Conservation (phyloP, 305 asterid species). For the Ajuga reptans region DNA sequence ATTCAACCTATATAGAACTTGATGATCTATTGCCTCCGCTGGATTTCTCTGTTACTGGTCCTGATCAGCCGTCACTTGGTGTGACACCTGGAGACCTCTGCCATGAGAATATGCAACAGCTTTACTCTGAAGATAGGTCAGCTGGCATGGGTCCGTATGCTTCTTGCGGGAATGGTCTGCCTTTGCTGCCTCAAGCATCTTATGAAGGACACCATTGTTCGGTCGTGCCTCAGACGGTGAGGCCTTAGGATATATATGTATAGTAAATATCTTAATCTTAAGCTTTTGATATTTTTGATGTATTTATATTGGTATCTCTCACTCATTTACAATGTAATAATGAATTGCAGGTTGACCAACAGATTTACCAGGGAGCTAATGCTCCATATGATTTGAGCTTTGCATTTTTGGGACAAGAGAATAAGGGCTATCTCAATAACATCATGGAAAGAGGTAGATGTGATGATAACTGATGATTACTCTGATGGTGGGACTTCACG, state of each 20-base stretch:
- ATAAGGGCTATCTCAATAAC: constrained; percentile 15
- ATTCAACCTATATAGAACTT: constrained; percentile 40
- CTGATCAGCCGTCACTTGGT: constrained; percentile 16
- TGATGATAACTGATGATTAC: constrained; percentile 39
- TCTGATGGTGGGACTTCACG: constrained; percentile 26
- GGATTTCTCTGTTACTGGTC: constrained; percentile 21
- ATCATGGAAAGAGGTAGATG: constrained; percentile 41
- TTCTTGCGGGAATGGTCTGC: constrained; percentile 16
- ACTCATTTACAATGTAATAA: not conserved
- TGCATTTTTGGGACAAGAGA: constrained; percentile 18
- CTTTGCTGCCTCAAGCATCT: constrained; percentile 22
- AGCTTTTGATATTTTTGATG: not conserved
- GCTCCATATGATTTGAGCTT: constrained; percentile 18
- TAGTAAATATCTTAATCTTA: not conserved
- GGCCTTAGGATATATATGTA: not conserved
- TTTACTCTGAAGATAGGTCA: constrained; percentile 17
- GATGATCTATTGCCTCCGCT: constrained; percentile 38
- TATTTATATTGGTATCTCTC: not conserved
- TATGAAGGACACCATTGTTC: constrained; percentile 10
- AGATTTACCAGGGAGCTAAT: constrained; percentile 21
- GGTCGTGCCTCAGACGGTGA: constrained; percentile 32
- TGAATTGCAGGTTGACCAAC: constrained; percentile 35
- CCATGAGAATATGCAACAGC: constrained; percentile 18
- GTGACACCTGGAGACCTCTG: constrained; percentile 18
- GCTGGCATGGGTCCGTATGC: constrained; percentile 21